Conservation (phyloP, 768 basidiomycete species). For the Russula virescens region DNA sequence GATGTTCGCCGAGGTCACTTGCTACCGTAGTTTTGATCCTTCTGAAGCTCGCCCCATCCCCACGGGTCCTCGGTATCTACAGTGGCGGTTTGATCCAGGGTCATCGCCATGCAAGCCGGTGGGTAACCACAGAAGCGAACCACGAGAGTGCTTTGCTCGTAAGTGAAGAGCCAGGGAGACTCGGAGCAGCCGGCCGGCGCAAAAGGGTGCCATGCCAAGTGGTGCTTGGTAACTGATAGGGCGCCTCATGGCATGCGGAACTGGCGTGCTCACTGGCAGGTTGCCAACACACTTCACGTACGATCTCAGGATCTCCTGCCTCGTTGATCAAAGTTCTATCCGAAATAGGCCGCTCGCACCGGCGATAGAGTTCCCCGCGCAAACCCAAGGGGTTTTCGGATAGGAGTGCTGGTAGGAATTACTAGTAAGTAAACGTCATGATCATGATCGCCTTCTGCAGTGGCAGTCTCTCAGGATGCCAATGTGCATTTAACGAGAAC, state of each 20-base stretch:
- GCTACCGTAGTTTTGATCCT: no score
- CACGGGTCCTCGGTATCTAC: neutral
- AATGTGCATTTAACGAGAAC: no score
- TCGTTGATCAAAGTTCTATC: neutral
- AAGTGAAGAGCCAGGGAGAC: no score
- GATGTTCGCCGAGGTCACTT: no score
- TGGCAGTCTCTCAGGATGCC: no score
- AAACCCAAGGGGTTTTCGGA: no score
- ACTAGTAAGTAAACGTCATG: no score
- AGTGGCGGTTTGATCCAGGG: neutral
- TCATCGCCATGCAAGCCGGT: neutral
- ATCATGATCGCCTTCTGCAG: no score
- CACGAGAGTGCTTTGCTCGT: neutral
- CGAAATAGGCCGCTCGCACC: neutral
- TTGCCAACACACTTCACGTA: neutral
- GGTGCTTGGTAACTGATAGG: neutral
- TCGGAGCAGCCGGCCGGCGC: neutral
- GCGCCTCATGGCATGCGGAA: slow-evolving; percentile 1
- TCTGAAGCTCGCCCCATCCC: neutral
- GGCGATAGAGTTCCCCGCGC: neutral
- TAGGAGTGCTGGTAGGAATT: no score
- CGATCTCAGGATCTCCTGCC: neutral
- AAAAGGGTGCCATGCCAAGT: no score
- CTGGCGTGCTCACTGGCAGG: neutral
- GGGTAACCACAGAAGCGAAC: neutral